phyloP scores from a whole-genome alignment of 73 alveolate genomes.

The Paraurostyla sp. region DNA sequence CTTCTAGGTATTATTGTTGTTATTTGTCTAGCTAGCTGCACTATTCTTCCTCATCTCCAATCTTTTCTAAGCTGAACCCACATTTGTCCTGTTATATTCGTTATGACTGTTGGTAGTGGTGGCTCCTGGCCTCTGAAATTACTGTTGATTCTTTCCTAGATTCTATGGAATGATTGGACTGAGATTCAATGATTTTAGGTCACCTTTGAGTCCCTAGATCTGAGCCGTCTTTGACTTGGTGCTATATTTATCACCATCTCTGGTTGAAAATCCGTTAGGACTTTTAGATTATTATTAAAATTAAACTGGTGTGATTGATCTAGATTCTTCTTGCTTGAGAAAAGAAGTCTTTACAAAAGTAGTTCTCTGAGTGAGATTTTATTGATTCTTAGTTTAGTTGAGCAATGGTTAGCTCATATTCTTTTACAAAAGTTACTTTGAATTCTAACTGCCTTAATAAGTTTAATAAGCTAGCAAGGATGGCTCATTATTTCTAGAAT shows the following conservation, averaged over 20 bases:
- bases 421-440: not conserved
- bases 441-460: not conserved
- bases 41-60: slow-evolving; percentile 17
- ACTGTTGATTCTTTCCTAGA: not conserved
- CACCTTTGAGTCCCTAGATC: slow-evolving; percentile 30
- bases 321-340: slow-evolving; percentile 20
- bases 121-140: slow-evolving; percentile 20
- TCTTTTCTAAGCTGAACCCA: slow-evolving; percentile 9
- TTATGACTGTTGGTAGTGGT: too few species aligned
- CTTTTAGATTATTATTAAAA: not conserved
- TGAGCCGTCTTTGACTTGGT: not conserved
- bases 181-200: slow-evolving; percentile 29
- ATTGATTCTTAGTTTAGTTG: not conserved
- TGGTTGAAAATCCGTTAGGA: slow-evolving; percentile 20
- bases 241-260: not conserved
- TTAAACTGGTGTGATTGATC: slow-evolving; percentile 7
- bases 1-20: not conserved
- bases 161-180: slow-evolving; percentile 34
- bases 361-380: not conserved
- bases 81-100: not conserved
- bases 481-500: slow-evolving; percentile 13
- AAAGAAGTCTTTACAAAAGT: slow-evolving; percentile 45
- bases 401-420: slow-evolving; percentile 16
- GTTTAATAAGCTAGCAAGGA: not conserved
- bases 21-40: too few species aligned